Base-by-base conservation (phyloP, 768 basidiomycete species). In the Udeniomyces megalosporus region DNA sequence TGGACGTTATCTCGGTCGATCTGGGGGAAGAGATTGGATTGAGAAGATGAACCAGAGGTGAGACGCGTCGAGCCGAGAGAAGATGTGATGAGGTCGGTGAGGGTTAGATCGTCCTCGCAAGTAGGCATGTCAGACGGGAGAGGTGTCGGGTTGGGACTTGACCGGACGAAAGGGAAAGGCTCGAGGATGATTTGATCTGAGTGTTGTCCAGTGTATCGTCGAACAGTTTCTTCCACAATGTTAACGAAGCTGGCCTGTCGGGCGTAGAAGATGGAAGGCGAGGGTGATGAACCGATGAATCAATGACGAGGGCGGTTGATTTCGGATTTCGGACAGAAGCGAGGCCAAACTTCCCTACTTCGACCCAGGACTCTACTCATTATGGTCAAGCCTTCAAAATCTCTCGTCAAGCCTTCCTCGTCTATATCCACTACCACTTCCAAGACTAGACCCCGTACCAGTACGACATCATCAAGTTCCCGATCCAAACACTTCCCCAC, bases 1-100 rank as follows among this genome's bases (percentile, higher is more conserved):
- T 20, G 42, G 45, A 63, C 62, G 20, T 65, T 52, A 28, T 65
- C 63, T 10, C 47, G n/a, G 42, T 65, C 63, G n/a, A 65, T 65
- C 51, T 59, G 53, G 20, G 51, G 38, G 28, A 45, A 65, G 10
- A 65, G 57, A 20, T 65, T 65, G 45, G 63, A 46, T 1, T 48
- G 51, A 17, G 57, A 34, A 1, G 58, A 28, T 14, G 63, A 65
- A n/a, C 63, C 63, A 1, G 63, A 34, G 8, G 63, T 60, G 8
- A 65, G 31, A 3, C 63, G 50, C 0, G 51, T 31, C 1, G 63
- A 60, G 3, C 50, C 35, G 29, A 51, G 58, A 0, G 58, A 38
- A 10, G 57, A 59, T 32, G 45, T 51, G 14, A 65, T 32, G 26
- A 65, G 53, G 28, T 65, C 63, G 44, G 51, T 59, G 2, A 65